phyloP scores from a whole-genome alignment of 2,329 filamentous ascomycete species.

The Diplodia scrobiculata region DNA sequence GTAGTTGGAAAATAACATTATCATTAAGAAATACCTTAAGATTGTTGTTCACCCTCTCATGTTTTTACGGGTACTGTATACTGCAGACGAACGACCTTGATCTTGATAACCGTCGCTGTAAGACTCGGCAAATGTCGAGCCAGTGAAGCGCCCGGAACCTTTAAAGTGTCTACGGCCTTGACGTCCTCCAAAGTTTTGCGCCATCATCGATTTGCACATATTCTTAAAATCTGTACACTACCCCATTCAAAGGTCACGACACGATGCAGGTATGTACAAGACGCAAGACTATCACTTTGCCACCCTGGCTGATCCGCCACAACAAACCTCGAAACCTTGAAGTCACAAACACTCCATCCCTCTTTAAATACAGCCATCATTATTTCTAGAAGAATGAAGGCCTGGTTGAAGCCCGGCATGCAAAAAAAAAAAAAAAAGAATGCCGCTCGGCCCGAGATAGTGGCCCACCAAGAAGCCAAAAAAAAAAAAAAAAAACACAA shows the following conservation, averaged over 20 bases:
- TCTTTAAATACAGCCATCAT: neutral
- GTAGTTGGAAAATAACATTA: neutral
- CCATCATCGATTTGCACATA: too few relatives aligned
- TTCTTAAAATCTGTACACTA: too few relatives aligned
- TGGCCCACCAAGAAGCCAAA: neutral
- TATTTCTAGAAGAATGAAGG: neutral
- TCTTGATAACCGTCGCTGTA: too few relatives aligned
- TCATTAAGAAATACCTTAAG: neutral
- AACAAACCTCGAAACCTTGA: neutral
- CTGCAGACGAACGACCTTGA: too few relatives aligned
- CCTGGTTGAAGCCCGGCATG: neutral
- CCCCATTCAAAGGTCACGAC: too few relatives aligned
- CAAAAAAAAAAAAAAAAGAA: neutral
- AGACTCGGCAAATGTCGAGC: too few relatives aligned
- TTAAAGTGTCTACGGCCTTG: too few relatives aligned
- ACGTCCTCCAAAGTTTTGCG: too few relatives aligned
- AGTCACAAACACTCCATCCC: neutral
- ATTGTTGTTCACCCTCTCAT: neutral
- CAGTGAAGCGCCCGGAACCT: too few relatives aligned
- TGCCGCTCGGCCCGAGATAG: neutral
- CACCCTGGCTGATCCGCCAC: neutral
- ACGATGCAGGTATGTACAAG: too few relatives aligned
- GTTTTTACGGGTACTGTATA: too few relatives aligned
- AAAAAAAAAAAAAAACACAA: neutral
- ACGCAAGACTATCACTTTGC: too few relatives aligned